These are phyloP conservation scores for Quercus cerris DNA, from an alignment of 306 rosid genomes.

Conservation along the genomic window DNA sequence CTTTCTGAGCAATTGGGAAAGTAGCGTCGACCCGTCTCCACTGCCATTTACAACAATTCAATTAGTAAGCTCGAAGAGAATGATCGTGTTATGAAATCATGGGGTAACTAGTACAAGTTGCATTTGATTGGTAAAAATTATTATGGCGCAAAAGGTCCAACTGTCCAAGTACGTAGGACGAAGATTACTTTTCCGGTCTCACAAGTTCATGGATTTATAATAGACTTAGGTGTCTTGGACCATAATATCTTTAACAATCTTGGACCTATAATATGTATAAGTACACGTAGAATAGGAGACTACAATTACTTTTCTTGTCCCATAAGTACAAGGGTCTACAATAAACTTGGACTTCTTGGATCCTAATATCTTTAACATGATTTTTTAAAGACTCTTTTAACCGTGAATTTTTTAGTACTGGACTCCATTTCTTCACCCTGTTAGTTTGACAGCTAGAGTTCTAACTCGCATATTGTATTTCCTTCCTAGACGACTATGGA, in stretches of 20 bases:
- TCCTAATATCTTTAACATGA: too few species aligned
- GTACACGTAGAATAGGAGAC: too few species aligned
- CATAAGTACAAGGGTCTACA: too few species aligned
- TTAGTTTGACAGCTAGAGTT: not conserved
- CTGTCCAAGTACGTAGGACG: too few species aligned
- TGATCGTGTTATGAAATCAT: not conserved
- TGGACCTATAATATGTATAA: too few species aligned
- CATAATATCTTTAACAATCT: too few species aligned
- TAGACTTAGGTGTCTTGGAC: too few species aligned
- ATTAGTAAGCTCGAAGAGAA: conserved; percentile 4
- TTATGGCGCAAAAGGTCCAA: too few species aligned
- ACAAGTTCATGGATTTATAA: too few species aligned
- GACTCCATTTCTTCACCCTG: not conserved
- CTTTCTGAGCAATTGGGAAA: conserved; percentile 95
- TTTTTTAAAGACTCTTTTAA: not conserved
- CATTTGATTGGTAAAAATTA: not conserved
- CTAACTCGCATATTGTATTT: not conserved
- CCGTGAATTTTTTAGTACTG: not conserved
- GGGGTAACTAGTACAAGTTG: conserved; percentile 3
- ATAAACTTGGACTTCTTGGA: too few species aligned
- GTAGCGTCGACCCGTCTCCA: conserved; percentile 76
- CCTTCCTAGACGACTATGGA: not conserved
- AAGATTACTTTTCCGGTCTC: too few species aligned
- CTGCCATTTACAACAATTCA: conserved; percentile 38
- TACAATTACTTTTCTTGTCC: too few species aligned